Evolutionary conservation across 176 grass and related monocot genomes (phyloP).

Genomic region (Paspalum vaginatum): DNA sequence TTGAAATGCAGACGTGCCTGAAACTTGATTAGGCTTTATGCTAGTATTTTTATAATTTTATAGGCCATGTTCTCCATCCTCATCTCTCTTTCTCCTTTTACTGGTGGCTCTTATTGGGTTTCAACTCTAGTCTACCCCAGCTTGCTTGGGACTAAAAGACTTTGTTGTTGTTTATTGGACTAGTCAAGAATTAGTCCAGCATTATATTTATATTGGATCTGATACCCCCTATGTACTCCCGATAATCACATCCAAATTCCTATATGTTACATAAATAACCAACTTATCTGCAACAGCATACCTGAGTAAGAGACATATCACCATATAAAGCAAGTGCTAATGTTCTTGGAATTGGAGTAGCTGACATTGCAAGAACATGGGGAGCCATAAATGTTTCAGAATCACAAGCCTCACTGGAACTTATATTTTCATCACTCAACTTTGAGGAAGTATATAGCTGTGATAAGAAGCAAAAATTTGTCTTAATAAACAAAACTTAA

Average conservation of each 20-base stretch:
- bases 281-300: constrained; percentile 42
- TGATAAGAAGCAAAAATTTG: constrained; percentile 30
- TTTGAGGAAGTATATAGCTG: constrained; percentile 68
- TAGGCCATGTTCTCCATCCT: no score
- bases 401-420: constrained; percentile 48
- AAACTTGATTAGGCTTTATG: no score
- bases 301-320: constrained; percentile 97
- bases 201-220: background rate
- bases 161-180: constrained; percentile 2
- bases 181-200: background rate
- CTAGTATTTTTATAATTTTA: no score
- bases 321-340: constrained; percentile 94
- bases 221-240: constrained; percentile 19
- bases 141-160: no score
- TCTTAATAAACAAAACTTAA: constrained; percentile 17
- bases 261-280: constrained; percentile 15
- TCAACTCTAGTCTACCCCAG: no score
- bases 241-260: constrained; percentile 11
- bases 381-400: constrained; percentile 91
- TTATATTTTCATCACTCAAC: constrained; percentile 56
- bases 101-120: no score
- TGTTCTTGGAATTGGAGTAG: constrained; percentile 96
- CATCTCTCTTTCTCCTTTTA: no score
- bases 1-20: no score
- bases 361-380: constrained; percentile 95